A percentile compares a stretch with the other conserved stretches of the same genome.
phyloP scores from a whole-genome alignment of 805 yeast genomes.

The Myxozyma melibiosi region DNA sequence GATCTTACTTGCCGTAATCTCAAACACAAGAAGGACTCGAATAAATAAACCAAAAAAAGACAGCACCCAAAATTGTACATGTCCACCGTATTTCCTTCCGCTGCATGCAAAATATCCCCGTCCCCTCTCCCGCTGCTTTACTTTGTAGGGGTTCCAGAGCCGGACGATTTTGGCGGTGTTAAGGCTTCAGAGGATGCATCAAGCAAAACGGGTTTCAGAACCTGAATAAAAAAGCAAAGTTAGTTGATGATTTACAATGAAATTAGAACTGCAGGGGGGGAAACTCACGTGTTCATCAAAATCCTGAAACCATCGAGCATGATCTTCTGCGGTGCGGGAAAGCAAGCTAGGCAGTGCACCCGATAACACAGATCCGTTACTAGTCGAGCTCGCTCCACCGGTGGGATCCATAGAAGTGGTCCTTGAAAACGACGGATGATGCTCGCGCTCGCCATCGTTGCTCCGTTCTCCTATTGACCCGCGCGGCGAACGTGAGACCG shows the following conservation, averaged over 20 bases:
- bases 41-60: too few species aligned
- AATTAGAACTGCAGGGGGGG: slow-evolving; percentile 55
- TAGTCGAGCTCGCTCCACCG: slow-evolving; percentile 7
- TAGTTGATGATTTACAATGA: not conserved
- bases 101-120: too few species aligned
- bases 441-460: not conserved
- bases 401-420: slow-evolving; percentile 22
- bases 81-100: too few species aligned
- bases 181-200: slow-evolving; percentile 10
- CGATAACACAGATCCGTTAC: slow-evolving; percentile 4
- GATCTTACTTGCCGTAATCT: too few species aligned
- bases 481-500: not conserved
- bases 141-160: not conserved
- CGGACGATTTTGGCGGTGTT: not conserved
- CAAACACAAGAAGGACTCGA: too few species aligned
- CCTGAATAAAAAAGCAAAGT: not conserved
- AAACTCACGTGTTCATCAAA: slow-evolving; percentile 91
- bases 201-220: slow-evolving; percentile 30
- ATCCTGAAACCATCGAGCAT: slow-evolving; percentile 86
- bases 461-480: not conserved
- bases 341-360: slow-evolving; percentile 16
- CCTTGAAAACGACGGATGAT: slow-evolving; percentile 34
- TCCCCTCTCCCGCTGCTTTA: too few species aligned
- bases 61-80: too few species aligned
- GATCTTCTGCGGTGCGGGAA: slow-evolving; percentile 55